Evolutionary conservation across 176 grass and related monocot species (phyloP), one percentile per base, ranked within the genome.

Genomic region (Metroxylon sagu): DNA sequence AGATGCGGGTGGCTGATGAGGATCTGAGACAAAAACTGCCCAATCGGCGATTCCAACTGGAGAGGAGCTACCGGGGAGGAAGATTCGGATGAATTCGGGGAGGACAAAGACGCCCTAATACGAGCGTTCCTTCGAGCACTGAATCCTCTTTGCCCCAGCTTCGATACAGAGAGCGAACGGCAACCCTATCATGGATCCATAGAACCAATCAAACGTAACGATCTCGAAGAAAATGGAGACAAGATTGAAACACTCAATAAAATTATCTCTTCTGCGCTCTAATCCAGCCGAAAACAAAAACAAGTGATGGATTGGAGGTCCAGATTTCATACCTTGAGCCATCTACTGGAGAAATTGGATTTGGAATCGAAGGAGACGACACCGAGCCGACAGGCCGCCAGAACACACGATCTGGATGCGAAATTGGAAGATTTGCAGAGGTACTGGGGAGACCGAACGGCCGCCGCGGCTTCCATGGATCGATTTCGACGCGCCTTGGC

Each of bases 1-100:
- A 98, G 81, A 76, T 98, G 93, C 18, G 93, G 93, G 78, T 98
- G 88, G 52, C 70, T 92, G 67, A 64, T 69, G 18, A 98, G 68
- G 52, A 98, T 92, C 71, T 98, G 87, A 3, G 88, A 89, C 54
- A 98, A 76, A 23, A 98, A 83, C 76, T 92, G 81, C 57, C 93
- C 93, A 27, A 85, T 61, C 5, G 93, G 88, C 3, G 93, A 98
- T 57, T 92, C 93, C 78, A 98, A 72, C 54, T 79, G 76, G 23
- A 98, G 84, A 50, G 93, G 93, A 35, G 93, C 93, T 63, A 98
- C 88, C 5, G 79, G 77, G 25, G 72, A 83, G 2, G 83, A 76
- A n/a, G 84, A 73, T 8, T 77, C 75, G 21, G 62, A 18, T 3
- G 78, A 67, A 29, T 71, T 71, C 0, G 86, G 70, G 54, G 86